A percentile compares a stretch with the other conserved stretches of the same genome.
These are phyloP conservation scores for Leccinum variicolor DNA, from an alignment of 768 basidiomycete species.

Conservation along the genomic window DNA sequence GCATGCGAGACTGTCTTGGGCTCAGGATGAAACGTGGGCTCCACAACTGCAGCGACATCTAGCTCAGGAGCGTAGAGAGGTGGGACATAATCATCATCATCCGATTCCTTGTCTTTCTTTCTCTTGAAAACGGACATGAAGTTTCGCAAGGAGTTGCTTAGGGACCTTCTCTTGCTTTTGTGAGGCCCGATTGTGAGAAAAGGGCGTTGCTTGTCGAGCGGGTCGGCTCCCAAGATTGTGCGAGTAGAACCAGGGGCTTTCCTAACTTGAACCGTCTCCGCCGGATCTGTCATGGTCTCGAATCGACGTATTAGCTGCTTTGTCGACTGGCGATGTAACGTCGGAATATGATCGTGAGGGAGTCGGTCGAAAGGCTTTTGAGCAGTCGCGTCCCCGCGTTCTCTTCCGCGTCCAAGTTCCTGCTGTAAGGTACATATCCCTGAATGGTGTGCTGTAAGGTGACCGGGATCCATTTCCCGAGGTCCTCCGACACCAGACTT, in stretches of 20 bases:
- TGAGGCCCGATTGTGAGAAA: constrained; percentile 20
- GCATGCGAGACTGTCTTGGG: constrained; percentile 1
- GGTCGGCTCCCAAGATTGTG: constrained; percentile 13
- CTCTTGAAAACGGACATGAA: constrained; percentile 62
- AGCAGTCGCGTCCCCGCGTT: background rate
- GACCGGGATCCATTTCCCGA: constrained; percentile 11
- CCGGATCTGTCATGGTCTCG: constrained; percentile 40
- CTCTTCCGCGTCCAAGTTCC: background rate
- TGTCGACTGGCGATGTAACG: constrained; percentile 38
- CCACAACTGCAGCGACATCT: background rate
- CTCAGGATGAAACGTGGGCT: background rate
- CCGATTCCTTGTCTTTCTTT: constrained; percentile 29
- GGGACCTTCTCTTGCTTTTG: constrained; percentile 46
- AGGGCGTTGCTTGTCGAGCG: constrained; percentile 12
- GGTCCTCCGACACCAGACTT: constrained; percentile 19
- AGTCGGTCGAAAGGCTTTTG: constrained; percentile 1
- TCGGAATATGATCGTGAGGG: background rate
- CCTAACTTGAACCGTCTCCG: constrained; percentile 5
- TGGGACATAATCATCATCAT: constrained; percentile 20
- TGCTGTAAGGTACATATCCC: background rate
- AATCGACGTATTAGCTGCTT: constrained; percentile 53
- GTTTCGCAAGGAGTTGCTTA: constrained; percentile 63
- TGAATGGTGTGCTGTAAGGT: background rate
- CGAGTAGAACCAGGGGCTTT: constrained; percentile 10
- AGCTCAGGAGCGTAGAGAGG: constrained; percentile 8